Conservation (phyloP, 1,139 yeast species). For the Yamadazyma conglobata region DNA sequence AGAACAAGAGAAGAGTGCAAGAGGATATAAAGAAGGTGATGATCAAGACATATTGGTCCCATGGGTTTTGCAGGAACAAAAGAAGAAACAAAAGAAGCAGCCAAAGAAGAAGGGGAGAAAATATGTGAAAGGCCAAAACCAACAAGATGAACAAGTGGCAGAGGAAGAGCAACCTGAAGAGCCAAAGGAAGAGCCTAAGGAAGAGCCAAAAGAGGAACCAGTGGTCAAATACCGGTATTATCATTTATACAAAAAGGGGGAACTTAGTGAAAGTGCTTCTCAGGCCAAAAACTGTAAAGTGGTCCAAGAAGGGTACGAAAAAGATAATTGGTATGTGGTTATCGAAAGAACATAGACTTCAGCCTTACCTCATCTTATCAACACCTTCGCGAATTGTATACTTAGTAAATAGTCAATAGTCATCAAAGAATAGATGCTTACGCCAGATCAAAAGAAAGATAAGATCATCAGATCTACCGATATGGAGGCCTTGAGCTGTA, state of each 20-base stretch:
- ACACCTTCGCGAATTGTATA: too few relatives aligned
- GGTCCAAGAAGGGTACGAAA: slow-evolving; percentile 77
- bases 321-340: slow-evolving; percentile 87
- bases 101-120: slow-evolving; percentile 15
- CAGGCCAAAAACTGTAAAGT: slow-evolving; percentile 64
- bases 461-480: slow-evolving; percentile 69
- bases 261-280: slow-evolving; percentile 64
- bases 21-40: slow-evolving; percentile 88
- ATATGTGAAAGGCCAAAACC: slow-evolving; percentile 18
- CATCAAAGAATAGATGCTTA: slow-evolving; percentile 30
- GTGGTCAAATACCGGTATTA: slow-evolving; percentile 76
- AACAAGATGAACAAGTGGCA: slow-evolving; percentile 9
- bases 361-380: too few relatives aligned
- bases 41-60: slow-evolving; percentile 94
- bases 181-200: slow-evolving; percentile 9
- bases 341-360: slow-evolving; percentile 19
- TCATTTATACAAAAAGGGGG: slow-evolving; percentile 82
- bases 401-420: too few relatives aligned
- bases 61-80: slow-evolving; percentile 70
- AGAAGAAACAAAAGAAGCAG: slow-evolving; percentile 20
- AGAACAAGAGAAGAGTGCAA: slow-evolving; percentile 79
- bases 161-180: slow-evolving; percentile 12
- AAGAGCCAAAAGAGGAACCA: slow-evolving; percentile 14
- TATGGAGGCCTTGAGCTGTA: slow-evolving; percentile 77
- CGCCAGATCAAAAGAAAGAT: slow-evolving; percentile 40